Base-by-base conservation (phyloP, 1,139 yeast species). In the Suhomyces yuchorum region DNA sequence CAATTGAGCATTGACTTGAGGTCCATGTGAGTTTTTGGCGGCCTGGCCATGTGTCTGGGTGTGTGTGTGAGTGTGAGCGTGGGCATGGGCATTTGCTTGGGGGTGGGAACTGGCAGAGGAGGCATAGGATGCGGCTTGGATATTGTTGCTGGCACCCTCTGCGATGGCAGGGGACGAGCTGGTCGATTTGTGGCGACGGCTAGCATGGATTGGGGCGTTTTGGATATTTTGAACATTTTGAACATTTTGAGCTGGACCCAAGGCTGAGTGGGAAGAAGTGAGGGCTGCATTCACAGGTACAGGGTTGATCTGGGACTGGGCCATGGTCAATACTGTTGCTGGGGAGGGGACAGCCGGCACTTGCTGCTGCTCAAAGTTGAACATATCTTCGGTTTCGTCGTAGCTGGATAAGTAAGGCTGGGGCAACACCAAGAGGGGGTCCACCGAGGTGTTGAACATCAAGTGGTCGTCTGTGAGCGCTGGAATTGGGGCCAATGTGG, bases 1-100 rank as follows among this genome's bases (percentile, higher is more conserved):
- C 42, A 91, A 75, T 53, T 81, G 86, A 44, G 87, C 84, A 63
- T 87, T 87, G 50, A 85, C 78, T 37, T 69, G 66, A 44, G 69
- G 65, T 36, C 62, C 61, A 54, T 34, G 40, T 2, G 20, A 8
- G 22, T 18, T 41, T 24, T 41, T 33, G 43, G 43, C 4, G 34
- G 34, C 1, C 5, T 34, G 35, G 18, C 55, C 44, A 43, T 38
- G 41, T 26, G n/a, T 8, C 4, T 20, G 15, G 12, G 23, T 3
- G 4, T 35, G 28, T 4, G 24, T n/a, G 8, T 23, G 30, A 9
- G 39, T 4, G 15, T 37, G 11, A 22, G 38, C 17, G 20, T 36
- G 24, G 28, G 38, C 28, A n/a, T 34, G 26, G 18, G 55, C 43
- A 44, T 39, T 34, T 14, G 18, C 11, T 4, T 37, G 19, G 22